Evolutionary conservation across 768 basidiomycete genomes (phyloP).

Genomic region (Hydnum rufescens): DNA sequence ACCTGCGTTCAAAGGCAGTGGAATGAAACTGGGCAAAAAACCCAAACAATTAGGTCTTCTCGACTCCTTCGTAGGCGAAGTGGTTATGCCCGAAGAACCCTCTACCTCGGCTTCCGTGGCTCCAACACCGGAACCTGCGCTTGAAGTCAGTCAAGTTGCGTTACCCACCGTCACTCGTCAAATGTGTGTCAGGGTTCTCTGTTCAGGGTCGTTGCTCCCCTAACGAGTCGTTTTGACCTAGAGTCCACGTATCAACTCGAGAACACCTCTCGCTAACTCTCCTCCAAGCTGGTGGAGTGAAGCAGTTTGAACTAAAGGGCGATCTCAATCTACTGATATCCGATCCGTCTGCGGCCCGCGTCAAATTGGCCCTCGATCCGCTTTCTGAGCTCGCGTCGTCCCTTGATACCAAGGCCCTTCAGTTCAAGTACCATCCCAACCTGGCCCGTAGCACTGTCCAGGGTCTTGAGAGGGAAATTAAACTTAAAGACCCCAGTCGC

Average conservation of each 20-base stretch:
- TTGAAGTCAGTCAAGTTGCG: conserved; percentile 28
- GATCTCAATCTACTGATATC: conserved; percentile 84
- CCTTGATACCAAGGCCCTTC: conserved; percentile 36
- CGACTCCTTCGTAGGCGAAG: conserved; percentile 71
- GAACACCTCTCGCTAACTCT: conserved; percentile 67
- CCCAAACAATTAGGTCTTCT: conserved; percentile 73
- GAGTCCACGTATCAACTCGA: conserved; percentile 71
- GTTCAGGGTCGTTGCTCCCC: conserved; percentile 1
- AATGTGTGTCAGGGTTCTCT: conserved; percentile 29
- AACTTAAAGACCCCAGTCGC: conserved; percentile 64
- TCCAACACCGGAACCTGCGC: conserved; percentile 7
- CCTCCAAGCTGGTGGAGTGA: conserved; percentile 76
- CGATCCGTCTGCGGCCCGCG: conserved; percentile 48
- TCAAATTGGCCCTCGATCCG: conserved; percentile 42
- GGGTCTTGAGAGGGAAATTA: conserved; percentile 35
- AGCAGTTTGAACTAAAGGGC: conserved; percentile 80
- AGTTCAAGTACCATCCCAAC: conserved; percentile 95
- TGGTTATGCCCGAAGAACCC: conserved; percentile 32
- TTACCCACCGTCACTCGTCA: conserved; percentile 58
- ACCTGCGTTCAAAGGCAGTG: conserved; percentile 79
- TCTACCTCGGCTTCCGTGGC: conserved; percentile 6
- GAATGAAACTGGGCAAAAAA: conserved; percentile 97
- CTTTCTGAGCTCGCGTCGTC: conserved; percentile 35
- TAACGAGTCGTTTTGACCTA: conserved; percentile 16
- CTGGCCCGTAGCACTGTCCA: conserved; percentile 27